These are phyloP conservation scores for Alloteropsis angusta DNA, from an alignment of 202 grass and related monocot genomes.

Conservation along the genomic window DNA sequence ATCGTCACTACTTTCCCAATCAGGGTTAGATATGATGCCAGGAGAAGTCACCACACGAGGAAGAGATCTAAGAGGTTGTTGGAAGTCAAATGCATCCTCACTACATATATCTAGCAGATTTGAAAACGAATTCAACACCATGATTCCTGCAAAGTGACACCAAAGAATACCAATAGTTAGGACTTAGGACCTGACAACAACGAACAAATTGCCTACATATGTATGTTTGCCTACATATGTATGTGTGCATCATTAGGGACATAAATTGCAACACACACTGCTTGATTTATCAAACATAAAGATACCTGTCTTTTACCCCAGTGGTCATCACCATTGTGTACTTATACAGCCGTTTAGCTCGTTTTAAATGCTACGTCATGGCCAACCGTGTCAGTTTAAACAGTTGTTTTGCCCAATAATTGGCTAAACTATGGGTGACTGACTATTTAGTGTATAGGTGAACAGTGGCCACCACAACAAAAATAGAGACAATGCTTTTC, in stretches of 20 bases:
- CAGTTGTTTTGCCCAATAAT: background rate
- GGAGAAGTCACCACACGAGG: conserved; percentile 37
- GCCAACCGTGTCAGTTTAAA: background rate
- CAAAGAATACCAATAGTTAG: conserved; percentile 22
- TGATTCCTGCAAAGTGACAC: conserved; percentile 7
- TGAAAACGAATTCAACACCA: conserved; percentile 49
- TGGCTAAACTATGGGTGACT: background rate
- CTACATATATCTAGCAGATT: conserved; percentile 44
- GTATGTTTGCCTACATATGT: background rate
- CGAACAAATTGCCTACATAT: background rate
- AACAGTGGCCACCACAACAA: background rate
- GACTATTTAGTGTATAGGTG: background rate
- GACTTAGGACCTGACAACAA: background rate
- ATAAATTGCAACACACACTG: background rate
- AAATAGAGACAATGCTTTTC: background rate
- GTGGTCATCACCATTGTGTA: background rate
- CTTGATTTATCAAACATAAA: background rate
- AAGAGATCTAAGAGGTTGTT: conserved; percentile 38
- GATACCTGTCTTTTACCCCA: background rate
- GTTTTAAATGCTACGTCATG: background rate
- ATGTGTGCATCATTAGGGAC: background rate
- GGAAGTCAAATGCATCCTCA: conserved; percentile 33
- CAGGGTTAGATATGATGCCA: conserved; percentile 36
- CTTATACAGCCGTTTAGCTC: background rate
- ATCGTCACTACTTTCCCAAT: conserved; percentile 29